Percentiles rank a stretch among this genome's conserved stretches.
phyloP scores from a whole-genome alignment of 768 basidiomycete species.

The Naganishia randhawae region DNA sequence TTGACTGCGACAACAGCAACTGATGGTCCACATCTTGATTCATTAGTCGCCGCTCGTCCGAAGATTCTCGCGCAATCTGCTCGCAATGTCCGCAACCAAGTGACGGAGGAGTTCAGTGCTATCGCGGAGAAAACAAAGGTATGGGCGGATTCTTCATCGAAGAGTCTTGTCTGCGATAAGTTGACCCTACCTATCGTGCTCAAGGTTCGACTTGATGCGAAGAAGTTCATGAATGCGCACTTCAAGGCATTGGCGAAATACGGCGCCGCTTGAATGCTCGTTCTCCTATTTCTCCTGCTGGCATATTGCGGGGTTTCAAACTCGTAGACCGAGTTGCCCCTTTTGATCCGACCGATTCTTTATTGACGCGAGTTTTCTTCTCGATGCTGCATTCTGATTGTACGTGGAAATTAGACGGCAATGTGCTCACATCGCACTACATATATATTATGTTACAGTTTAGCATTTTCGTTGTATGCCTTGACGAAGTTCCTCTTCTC shows the following conservation, averaged over 20 bases:
- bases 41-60: not conserved
- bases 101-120: not conserved
- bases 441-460: not conserved
- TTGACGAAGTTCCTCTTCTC: constrained; percentile 69
- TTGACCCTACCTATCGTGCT: not conserved
- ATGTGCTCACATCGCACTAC: too few species aligned
- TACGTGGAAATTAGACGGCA: not conserved
- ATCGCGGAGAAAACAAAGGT: constrained; percentile 6
- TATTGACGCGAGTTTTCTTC: not conserved
- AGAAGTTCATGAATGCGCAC: not conserved
- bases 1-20: too few species aligned
- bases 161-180: not conserved
- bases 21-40: not conserved
- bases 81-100: not conserved
- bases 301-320: not conserved
- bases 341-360: not conserved
- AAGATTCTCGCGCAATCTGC: constrained; percentile 8
- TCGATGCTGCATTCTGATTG: too few species aligned
- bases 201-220: not conserved
- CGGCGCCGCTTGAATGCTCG: not conserved
- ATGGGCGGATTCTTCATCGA: not conserved
- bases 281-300: not conserved
- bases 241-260: constrained; percentile 4
- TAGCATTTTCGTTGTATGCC: constrained; percentile 57
- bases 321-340: not conserved